phyloP scores from a whole-genome alignment of 257 asterid species.

The Capsicum rhomboideum region DNA sequence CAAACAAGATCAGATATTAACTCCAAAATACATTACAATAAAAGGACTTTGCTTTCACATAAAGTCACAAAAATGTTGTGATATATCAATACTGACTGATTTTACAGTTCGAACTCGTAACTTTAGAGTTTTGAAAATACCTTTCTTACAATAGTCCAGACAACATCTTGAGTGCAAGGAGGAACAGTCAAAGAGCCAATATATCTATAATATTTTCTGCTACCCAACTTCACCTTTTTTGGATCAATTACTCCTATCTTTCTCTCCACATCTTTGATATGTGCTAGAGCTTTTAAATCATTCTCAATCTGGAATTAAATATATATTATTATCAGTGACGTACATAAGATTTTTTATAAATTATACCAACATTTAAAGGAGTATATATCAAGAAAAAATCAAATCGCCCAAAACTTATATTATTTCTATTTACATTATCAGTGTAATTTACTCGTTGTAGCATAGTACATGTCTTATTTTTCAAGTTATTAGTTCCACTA shows the following conservation, averaged over 20 bases:
- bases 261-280: conserved; percentile 14
- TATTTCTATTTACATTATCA: no score
- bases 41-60: not conserved
- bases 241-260: conserved; percentile 35
- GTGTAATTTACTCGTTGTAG: no score
- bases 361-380: no score
- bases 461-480: no score
- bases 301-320: conserved; percentile 18
- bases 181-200: conserved; percentile 65
- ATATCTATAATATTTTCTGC: conserved; percentile 49
- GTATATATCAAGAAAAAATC: no score
- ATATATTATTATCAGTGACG: not conserved
- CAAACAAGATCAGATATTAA: not conserved
- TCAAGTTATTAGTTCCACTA: no score
- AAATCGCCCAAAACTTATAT: no score
- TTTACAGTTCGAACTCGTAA: not conserved
- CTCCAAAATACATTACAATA: not conserved
- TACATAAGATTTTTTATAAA: not conserved
- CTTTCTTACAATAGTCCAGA: conserved; percentile 46
- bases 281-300: conserved; percentile 14
- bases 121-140: conserved; percentile 7
- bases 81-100: no score
- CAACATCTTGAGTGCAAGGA: conserved; percentile 52
- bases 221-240: conserved; percentile 26
- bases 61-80: no score